Evolutionary conservation across 2,329 filamentous ascomycete genomes (phyloP), one percentile per base, ranked within the genome.

Genomic region (Metarhizium guizhouense): DNA sequence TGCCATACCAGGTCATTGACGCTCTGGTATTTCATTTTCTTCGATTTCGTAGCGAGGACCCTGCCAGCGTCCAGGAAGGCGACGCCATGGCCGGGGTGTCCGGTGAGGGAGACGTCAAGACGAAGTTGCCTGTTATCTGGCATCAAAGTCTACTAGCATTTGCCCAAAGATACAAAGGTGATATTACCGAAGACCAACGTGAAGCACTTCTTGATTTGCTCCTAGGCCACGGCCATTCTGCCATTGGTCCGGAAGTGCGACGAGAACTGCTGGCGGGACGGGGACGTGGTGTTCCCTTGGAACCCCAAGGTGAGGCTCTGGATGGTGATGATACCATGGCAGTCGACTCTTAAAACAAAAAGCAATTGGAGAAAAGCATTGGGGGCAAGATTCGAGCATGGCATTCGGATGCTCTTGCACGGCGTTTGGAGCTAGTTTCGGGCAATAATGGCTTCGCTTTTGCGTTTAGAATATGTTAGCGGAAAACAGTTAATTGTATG

Each of bases 11-110:
- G 72, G 93, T 96, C 54, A 85, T 99, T 52, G 94, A 99, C 64
- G 87, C 91, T 2, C 77, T 97, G 2, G 94, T 99, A 10, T 97
- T 97, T 76, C 93, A 99, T 72, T 99, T 99, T 72, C 72, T 97
- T 59, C 87, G 94, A 16, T 96, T 96, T 76, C 82, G 89, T 38
- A 87, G 82, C 54, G 79, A 83, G 30, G 85, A 88, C 59, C 80
- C 84, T 3, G 76, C 79, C 3, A 75, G 76, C 11, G 77, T 80
- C 18, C 76, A 81, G 36, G 63, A 62, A 3, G 70, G 67, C 2
- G 84, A 87, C 55, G 74, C 73, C 32, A 84, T 85, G 76, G 71
- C 77, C 10, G 73, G 69, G 57, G 60, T 71, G 16, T 66, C 70
- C 36, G 71, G 65, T 56, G 73, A 71, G 18, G 75, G 75, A n/a